Percentiles rank a stretch among this genome's conserved stretches.
phyloP scores from a whole-genome alignment of 768 basidiomycete species.

The Mrakia frigida region DNA sequence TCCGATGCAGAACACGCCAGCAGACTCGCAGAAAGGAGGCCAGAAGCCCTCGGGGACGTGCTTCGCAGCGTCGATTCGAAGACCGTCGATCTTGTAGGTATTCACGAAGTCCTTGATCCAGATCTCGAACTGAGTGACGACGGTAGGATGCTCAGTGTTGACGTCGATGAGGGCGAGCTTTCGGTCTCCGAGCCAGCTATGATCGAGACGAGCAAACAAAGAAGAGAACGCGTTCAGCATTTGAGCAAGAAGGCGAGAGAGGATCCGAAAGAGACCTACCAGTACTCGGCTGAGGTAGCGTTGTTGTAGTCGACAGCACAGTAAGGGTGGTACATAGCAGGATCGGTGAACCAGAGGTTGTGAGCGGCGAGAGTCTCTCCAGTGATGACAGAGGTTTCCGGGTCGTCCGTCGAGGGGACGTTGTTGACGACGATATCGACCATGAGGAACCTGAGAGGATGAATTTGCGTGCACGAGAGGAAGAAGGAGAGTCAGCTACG shows the following conservation, averaged over 20 bases:
- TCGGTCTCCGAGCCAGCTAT: constrained; percentile 71
- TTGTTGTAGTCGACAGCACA: constrained; percentile 69
- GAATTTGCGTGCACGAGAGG: background rate
- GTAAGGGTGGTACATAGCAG: constrained; percentile 61
- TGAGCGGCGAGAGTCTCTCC: constrained; percentile 50
- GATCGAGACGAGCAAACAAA: background rate
- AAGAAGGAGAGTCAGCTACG: background rate
- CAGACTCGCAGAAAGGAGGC: constrained; percentile 65
- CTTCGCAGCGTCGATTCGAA: constrained; percentile 55
- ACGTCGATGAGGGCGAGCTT: constrained; percentile 70
- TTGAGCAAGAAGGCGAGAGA: background rate
- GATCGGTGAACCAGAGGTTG: constrained; percentile 41
- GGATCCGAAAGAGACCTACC: background rate
- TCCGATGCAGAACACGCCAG: constrained; percentile 79
- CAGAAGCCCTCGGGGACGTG: constrained; percentile 73
- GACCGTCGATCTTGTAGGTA: constrained; percentile 73
- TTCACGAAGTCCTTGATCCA: constrained; percentile 68
- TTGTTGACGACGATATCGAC: constrained; percentile 81
- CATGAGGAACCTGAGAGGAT: constrained; percentile 52
- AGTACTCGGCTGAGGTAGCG: constrained; percentile 62
- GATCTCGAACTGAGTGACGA: constrained; percentile 57
- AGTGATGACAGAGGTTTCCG: constrained; percentile 55
- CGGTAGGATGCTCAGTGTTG: constrained; percentile 64
- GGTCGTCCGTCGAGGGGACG: constrained; percentile 50
- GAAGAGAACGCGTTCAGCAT: background rate